Conservation (phyloP, 306 rosid genomes). For the Crataegus laevigata region DNA sequence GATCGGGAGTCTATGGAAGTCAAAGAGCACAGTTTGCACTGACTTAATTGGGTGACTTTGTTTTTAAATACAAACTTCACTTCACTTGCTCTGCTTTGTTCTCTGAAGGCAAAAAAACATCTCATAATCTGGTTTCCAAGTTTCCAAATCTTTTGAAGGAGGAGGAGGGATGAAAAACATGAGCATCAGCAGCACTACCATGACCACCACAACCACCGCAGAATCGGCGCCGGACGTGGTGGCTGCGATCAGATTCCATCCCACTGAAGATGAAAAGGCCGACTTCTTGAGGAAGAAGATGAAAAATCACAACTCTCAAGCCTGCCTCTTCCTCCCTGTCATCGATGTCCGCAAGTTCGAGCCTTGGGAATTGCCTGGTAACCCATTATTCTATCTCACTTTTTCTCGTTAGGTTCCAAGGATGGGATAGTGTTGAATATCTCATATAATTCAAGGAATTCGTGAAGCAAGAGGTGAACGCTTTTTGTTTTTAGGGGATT, state of each 20-base stretch:
- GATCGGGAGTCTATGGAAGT: too few species aligned
- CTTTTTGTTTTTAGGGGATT: too few species aligned
- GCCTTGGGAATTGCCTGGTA: conserved; percentile 53
- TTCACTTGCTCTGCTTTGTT: background rate
- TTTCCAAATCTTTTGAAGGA: background rate
- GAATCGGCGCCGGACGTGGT: background rate
- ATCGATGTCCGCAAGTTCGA: conserved; percentile 37
- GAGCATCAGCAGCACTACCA: background rate
- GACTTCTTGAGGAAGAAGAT: conserved; percentile 30
- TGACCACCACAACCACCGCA: background rate
- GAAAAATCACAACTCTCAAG: background rate
- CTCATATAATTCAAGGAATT: too few species aligned
- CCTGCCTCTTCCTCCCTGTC: conserved; percentile 22
- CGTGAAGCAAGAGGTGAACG: too few species aligned
- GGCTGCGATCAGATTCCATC: background rate
- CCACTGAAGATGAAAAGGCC: background rate
- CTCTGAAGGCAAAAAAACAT: background rate
- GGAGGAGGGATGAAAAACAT: background rate
- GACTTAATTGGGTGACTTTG: too few species aligned
- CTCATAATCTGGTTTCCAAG: background rate
- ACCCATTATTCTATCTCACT: background rate
- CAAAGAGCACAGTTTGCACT: too few species aligned
- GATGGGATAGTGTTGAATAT: too few species aligned
- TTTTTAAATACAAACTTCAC: background rate
- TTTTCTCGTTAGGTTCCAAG: background rate